Conservation (phyloP, 257 asterid genomes). For the Haberlea rhodopensis region DNA sequence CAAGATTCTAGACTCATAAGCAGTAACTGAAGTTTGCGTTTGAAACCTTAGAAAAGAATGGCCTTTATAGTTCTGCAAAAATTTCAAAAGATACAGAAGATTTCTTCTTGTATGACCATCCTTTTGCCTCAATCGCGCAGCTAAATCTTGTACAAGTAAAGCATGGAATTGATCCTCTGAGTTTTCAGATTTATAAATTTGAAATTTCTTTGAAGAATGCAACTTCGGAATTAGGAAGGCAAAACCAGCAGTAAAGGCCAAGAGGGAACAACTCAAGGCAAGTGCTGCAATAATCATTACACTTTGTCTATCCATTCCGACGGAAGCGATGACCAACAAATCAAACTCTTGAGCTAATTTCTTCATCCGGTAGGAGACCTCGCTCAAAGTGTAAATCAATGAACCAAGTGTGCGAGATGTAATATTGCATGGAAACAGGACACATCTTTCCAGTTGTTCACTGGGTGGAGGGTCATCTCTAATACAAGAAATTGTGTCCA, state of each 20-base stretch:
- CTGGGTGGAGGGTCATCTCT: conserved; percentile 29
- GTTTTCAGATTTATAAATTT: conserved; percentile 25
- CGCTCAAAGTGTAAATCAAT: conserved; percentile 34
- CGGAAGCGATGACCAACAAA: conserved; percentile 48
- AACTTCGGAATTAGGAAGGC: conserved; percentile 41
- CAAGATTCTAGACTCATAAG: conserved; percentile 40
- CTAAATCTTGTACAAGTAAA: conserved; percentile 55
- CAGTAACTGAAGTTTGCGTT: conserved; percentile 33
- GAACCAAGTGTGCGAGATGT: conserved; percentile 28
- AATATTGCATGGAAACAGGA: conserved; percentile 20
- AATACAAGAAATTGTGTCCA: conserved; percentile 31
- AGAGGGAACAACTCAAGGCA: conserved; percentile 69
- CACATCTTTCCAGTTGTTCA: conserved; percentile 27
- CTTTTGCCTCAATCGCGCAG: conserved; percentile 47
- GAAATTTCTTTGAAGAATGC: conserved; percentile 33
- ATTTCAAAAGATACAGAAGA: conserved; percentile 50
- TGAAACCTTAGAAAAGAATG: conserved; percentile 35
- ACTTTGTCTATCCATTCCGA: conserved; percentile 62
- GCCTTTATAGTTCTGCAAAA: conserved; percentile 27
- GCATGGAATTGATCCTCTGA: conserved; percentile 35
- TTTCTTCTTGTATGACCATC: conserved; percentile 45
- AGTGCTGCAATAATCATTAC: conserved; percentile 49
- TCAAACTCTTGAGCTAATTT: conserved; percentile 68
- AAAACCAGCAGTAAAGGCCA: conserved; percentile 77
- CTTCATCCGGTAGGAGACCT: conserved; percentile 46